Evolutionary conservation across 805 yeast genomes (phyloP).

Genomic region (Phaffomyces thermotolerans): DNA sequence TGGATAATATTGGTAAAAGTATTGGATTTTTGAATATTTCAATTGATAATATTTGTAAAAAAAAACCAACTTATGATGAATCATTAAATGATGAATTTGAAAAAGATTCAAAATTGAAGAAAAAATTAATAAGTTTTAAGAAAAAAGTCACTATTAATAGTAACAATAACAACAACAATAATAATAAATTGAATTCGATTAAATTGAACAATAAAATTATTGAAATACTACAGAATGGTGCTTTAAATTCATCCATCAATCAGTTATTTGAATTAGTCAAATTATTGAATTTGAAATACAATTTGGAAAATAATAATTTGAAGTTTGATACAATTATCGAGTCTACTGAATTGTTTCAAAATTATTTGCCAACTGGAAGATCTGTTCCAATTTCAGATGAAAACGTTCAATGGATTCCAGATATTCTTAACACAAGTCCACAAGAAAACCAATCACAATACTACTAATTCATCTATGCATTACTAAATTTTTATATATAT

Average conservation of each 20-base stretch:
- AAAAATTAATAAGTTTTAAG: slow-evolving; percentile 12
- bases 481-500: neutral
- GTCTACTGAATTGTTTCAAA: slow-evolving; percentile 11
- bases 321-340: slow-evolving; percentile 16
- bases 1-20: slow-evolving; percentile 38
- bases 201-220: slow-evolving; percentile 5
- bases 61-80: neutral
- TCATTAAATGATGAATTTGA: slow-evolving; percentile 5
- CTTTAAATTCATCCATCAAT: slow-evolving; percentile 27
- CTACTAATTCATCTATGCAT: neutral
- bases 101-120: slow-evolving; percentile 10
- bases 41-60: slow-evolving; percentile 27
- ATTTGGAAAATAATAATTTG: slow-evolving; percentile 32
- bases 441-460: neutral
- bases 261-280: slow-evolving; percentile 36
- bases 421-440: neutral
- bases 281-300: slow-evolving; percentile 32
- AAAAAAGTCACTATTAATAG: slow-evolving; percentile 6
- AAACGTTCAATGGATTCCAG: slow-evolving; percentile 15
- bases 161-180: neutral
- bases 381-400: slow-evolving; percentile 16
- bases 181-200: neutral
- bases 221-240: slow-evolving; percentile 2
- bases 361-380: slow-evolving; percentile 20
- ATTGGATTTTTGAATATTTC: slow-evolving; percentile 36